Evolutionary conservation across 257 asterid genomes (phyloP).

Genomic region (Verbascum thapsus): DNA sequence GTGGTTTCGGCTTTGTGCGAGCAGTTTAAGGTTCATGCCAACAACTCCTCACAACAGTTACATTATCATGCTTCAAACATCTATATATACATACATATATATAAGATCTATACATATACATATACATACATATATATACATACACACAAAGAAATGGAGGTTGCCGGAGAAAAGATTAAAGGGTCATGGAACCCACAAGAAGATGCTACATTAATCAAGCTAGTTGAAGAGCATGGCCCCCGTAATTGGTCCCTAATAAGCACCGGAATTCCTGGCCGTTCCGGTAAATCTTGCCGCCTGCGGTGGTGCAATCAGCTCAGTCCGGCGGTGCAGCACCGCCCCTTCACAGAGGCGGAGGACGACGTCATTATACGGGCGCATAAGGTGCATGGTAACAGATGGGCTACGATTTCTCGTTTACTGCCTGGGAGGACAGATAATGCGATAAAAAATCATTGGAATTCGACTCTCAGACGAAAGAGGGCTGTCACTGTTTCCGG

Average conservation of each 20-base stretch:
- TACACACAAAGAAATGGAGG: slow-evolving; percentile 10
- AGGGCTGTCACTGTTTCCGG: too few species aligned
- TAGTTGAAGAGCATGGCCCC: slow-evolving; percentile 64
- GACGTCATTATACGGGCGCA: slow-evolving; percentile 50
- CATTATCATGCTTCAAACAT: too few species aligned
- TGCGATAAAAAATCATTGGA: slow-evolving; percentile 69
- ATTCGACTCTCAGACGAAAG: slow-evolving; percentile 55
- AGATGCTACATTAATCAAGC: slow-evolving; percentile 45
- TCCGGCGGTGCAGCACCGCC: slow-evolving; percentile 64
- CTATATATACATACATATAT: background rate
- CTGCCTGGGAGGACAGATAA: slow-evolving; percentile 72
- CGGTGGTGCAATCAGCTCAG: slow-evolving; percentile 84
- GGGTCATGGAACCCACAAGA: slow-evolving; percentile 71
- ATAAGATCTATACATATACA: too few species aligned
- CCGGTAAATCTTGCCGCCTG: slow-evolving; percentile 71
- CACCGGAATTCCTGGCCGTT: slow-evolving; percentile 57
- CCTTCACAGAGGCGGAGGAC: slow-evolving; percentile 60
- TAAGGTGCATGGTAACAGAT: slow-evolving; percentile 52
- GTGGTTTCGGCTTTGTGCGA: slow-evolving; percentile 46
- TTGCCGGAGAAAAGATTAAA: slow-evolving; percentile 34
- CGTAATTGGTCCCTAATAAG: slow-evolving; percentile 72
- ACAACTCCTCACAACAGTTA: slow-evolving; percentile 53
- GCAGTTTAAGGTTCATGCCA: slow-evolving; percentile 70
- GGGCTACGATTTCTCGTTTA: slow-evolving; percentile 65
- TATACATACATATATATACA: background rate